phyloP scores from a whole-genome alignment of 2,329 filamentous ascomycete genomes.

The Colletotrichum gloeosporioides region DNA sequence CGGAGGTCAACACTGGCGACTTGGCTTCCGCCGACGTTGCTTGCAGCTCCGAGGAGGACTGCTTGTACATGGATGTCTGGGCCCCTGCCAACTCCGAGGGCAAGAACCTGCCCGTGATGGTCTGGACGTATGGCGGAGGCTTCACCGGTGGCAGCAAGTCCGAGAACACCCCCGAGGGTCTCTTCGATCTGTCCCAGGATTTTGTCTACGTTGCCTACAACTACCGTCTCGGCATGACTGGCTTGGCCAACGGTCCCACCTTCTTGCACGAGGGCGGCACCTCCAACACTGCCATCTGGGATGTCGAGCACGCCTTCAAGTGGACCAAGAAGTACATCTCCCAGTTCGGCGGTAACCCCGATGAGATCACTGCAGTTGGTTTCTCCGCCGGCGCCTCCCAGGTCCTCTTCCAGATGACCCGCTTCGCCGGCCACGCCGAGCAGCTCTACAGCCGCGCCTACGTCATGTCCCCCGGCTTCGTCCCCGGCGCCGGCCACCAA shows the following conservation, averaged over 20 bases:
- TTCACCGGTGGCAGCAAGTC: conserved; percentile 34
- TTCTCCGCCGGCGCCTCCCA: conserved; percentile 56
- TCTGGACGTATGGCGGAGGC: conserved; percentile 54
- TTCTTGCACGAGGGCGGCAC: conserved; percentile 26
- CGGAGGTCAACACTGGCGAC: background rate
- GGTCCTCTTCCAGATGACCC: conserved; percentile 49
- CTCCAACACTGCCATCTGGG: conserved; percentile 46
- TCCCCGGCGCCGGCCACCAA: conserved; percentile 2
- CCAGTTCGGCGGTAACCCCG: conserved; percentile 54
- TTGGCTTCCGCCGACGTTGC: background rate
- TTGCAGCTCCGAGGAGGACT: conserved; percentile 1
- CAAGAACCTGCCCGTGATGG: conserved; percentile 35
- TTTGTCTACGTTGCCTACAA: conserved; percentile 46
- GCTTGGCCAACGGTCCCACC: conserved; percentile 34
- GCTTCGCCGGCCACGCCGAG: conserved; percentile 16
- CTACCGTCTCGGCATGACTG: conserved; percentile 47
- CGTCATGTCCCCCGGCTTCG: conserved; percentile 5
- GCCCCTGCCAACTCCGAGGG: background rate
- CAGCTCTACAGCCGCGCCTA: conserved; percentile 1
- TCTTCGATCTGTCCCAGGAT: conserved; percentile 32
- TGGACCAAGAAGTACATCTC: conserved; percentile 57
- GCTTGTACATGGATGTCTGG: background rate
- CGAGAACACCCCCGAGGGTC: conserved; percentile 26
- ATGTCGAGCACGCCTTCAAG: conserved; percentile 40
- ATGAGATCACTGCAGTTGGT: conserved; percentile 55